Percentiles rank a stretch among this genome's conserved stretches.
Evolutionary conservation across 2,329 filamentous ascomycete species (phyloP).

Genomic region (Fusarium longipes): DNA sequence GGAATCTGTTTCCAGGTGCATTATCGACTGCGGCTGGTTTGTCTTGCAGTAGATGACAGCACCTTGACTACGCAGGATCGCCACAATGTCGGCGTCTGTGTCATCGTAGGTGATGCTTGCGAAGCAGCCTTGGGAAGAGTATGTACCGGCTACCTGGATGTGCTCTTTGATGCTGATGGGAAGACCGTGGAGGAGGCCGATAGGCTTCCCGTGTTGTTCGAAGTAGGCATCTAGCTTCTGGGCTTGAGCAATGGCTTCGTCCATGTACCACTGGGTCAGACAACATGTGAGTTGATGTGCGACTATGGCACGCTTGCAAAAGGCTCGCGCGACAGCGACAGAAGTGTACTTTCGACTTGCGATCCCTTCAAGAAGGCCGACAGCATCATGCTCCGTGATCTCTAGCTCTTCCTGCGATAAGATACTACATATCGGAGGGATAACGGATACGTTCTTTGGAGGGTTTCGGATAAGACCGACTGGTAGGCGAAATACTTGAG

Average conservation of each 20-base stretch:
- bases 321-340: conserved; percentile 7
- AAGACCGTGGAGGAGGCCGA: conserved; percentile 31
- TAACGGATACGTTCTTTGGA: not conserved
- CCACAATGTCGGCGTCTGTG: conserved; percentile 55
- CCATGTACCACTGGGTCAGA: conserved; percentile 37
- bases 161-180: conserved; percentile 40
- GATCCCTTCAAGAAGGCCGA: conserved; percentile 2
- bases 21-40: conserved; percentile 66
- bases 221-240: conserved; percentile 22
- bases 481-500: conserved; percentile 47
- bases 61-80: conserved; percentile 68
- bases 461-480: conserved; percentile 13
- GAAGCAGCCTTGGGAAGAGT: conserved; percentile 19
- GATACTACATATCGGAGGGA: not conserved
- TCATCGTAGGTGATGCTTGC: conserved; percentile 22
- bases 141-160: conserved; percentile 27
- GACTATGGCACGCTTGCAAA: conserved; percentile 35
- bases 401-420: not conserved
- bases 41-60: conserved; percentile 77
- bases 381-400: conserved; percentile 9
- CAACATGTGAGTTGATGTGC: conserved; percentile 38
- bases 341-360: conserved; percentile 1
- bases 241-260: conserved; percentile 26
- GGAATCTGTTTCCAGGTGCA: conserved; percentile 66
- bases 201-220: not conserved